Evolutionary conservation across 2,329 filamentous ascomycete species (phyloP).

Genomic region (Pleomassaria siparia): DNA sequence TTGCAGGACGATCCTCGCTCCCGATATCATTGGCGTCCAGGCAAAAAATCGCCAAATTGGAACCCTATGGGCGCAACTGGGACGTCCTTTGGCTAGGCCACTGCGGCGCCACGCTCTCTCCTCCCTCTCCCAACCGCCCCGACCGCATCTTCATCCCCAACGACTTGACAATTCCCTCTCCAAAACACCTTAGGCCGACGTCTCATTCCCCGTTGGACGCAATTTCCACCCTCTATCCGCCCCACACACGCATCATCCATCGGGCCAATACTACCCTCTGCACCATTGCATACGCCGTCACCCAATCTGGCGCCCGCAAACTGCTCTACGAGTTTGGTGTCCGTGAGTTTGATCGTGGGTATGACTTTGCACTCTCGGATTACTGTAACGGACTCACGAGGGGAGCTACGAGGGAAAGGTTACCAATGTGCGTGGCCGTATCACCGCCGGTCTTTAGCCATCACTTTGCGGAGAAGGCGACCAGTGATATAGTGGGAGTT

Average conservation of each 20-base stretch:
- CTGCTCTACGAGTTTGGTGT: constrained; percentile 31
- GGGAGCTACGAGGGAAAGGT: constrained; percentile 24
- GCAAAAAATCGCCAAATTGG: constrained; percentile 13
- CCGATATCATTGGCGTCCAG: constrained; percentile 5
- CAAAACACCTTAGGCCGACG: constrained; percentile 23
- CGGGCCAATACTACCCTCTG: constrained; percentile 22
- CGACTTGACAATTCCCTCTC: constrained; percentile 22
- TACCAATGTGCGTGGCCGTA: constrained; percentile 26
- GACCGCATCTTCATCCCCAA: constrained; percentile 19
- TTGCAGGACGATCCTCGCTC: constrained; percentile 18
- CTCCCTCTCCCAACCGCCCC: constrained; percentile 12
- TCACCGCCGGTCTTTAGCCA: constrained; percentile 29
- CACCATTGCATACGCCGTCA: constrained; percentile 29
- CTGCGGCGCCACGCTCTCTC: constrained; percentile 33
- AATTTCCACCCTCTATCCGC: constrained; percentile 21
- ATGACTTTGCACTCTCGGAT: constrained; percentile 24
- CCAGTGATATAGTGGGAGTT: constrained; percentile 26
- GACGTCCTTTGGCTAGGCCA: constrained; percentile 46
- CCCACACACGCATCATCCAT: constrained; percentile 23
- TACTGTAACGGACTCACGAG: constrained; percentile 21
- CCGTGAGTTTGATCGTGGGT: constrained; percentile 26
- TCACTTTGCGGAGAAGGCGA: constrained; percentile 16
- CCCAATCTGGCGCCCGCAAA: constrained; percentile 27
- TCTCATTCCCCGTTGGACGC: constrained; percentile 16
- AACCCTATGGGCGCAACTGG: constrained; percentile 37